Evolutionary conservation across 768 basidiomycete species (phyloP), one percentile per base, ranked within the genome.

Genomic region (Hypholoma sublateritium): DNA sequence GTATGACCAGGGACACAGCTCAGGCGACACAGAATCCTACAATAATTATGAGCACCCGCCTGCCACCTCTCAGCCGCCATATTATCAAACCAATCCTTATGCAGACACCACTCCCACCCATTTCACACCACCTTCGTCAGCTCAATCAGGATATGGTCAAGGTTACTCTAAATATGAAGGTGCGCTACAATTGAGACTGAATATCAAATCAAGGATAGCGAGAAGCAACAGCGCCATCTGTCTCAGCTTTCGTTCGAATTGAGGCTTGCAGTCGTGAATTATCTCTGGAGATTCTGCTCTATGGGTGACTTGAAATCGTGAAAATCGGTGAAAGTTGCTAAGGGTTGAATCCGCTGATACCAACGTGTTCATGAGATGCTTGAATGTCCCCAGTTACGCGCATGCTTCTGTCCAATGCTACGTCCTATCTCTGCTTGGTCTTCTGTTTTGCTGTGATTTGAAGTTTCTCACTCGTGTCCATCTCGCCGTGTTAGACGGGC

Each of bases 101-200:
- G 74, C 73, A 73, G 76, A 76, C 62, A 71, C 80, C 56, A 72
- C 84, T 63, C 71, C 77, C 67, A 79, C 84, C 69, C 86, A 81
- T 74, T 75, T 66, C 47, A 57, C 62, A 60, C 62, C 62, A 42
- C 51, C 74, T 66, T 63, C 73, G 53, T 70, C 79, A 70, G 73
- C 72, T 50, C 68, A 76, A 61, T 74, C 77, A 59, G 81, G 80
- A 54, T 81, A 76, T 68, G 71, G 78, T 71, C 85, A 88, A 75
- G 85, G 77, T 61, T 88, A 82, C 72, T 62, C 69, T 60, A 83
- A 81, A 75, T 81, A 75, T 77, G 90, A 92, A 93, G 91, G 91
- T 93, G 83, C 90, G 91, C 89, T 87, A 79, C 82, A 80, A 72
- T 84, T 85, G 74, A 85, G 82, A 83, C 78, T 84, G 70, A 81